phyloP scores from a whole-genome alignment of 352 stramenopile species.

The Globisporangium iwayamae region DNA sequence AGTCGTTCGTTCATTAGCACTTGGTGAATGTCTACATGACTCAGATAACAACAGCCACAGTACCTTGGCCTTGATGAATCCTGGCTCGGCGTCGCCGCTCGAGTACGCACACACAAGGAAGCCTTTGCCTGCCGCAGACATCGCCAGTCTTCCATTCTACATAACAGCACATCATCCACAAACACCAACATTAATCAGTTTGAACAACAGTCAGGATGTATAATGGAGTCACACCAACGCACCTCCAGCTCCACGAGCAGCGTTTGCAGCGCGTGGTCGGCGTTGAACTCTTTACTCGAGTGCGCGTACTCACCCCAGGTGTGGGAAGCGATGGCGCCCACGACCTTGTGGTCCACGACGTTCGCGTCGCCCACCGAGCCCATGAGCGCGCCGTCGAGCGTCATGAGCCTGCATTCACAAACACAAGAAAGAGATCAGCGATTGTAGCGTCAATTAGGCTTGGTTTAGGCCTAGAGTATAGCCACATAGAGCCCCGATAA shows the following conservation, averaged over 20 bases:
- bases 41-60: neutral
- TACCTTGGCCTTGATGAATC: slow-evolving; percentile 77
- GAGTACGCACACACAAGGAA: slow-evolving; percentile 83
- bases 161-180: neutral
- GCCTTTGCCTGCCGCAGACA: slow-evolving; percentile 58
- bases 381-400: slow-evolving; percentile 80
- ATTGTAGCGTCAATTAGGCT: neutral
- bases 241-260: slow-evolving; percentile 79
- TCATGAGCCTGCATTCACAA: slow-evolving; percentile 56
- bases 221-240: neutral
- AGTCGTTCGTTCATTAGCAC: neutral
- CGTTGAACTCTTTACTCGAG: slow-evolving; percentile 64
- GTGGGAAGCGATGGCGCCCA: slow-evolving; percentile 80
- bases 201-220: too few relatives aligned
- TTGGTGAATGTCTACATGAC: neutral
- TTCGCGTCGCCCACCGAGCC: slow-evolving; percentile 60
- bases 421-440: neutral
- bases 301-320: slow-evolving; percentile 83
- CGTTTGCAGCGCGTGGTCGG: slow-evolving; percentile 44
- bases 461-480: neutral
- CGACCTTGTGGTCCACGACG: slow-evolving; percentile 75
- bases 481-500: neutral
- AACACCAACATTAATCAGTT: neutral
- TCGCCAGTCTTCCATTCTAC: slow-evolving; percentile 55
- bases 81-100: slow-evolving; percentile 40